Evolutionary conservation across 495 filamentous ascomycete species (phyloP).

Genomic region (Penicillium bialowiezense): DNA sequence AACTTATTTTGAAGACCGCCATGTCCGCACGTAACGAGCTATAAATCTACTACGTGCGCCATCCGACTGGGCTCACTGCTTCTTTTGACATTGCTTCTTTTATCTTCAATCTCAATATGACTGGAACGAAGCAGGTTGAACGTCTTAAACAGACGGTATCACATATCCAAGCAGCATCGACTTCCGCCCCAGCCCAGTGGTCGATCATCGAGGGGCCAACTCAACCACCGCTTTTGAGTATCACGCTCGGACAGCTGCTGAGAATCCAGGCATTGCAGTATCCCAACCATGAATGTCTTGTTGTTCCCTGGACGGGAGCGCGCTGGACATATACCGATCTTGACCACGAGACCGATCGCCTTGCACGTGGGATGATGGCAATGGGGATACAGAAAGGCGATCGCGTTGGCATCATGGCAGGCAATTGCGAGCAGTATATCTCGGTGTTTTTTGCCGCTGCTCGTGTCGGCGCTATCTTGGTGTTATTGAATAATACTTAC

Average conservation of each 20-base stretch:
- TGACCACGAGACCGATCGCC: constrained; percentile 54
- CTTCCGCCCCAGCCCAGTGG: constrained; percentile 20
- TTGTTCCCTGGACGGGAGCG: constrained; percentile 64
- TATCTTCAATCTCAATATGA: constrained; percentile 20
- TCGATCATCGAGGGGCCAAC: constrained; percentile 60
- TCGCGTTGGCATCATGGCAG: constrained; percentile 66
- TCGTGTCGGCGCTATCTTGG: constrained; percentile 61
- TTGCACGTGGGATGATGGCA: constrained; percentile 57
- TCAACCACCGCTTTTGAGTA: constrained; percentile 55
- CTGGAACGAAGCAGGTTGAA: constrained; percentile 25
- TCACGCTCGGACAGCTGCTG: constrained; percentile 61
- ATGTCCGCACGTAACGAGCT: too few species aligned
- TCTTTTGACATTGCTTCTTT: too few species aligned
- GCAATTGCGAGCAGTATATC: constrained; percentile 69
- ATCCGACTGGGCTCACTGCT: too few species aligned
- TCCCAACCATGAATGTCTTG: constrained; percentile 55
- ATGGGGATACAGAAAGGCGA: constrained; percentile 62
- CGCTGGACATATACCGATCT: constrained; percentile 66
- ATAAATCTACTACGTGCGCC: too few species aligned
- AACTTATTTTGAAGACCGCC: too few species aligned
- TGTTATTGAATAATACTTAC: constrained; percentile 72
- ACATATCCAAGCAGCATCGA: constrained; percentile 24
- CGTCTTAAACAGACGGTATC: constrained; percentile 39
- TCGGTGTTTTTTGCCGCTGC: constrained; percentile 66
- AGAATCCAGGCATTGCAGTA: constrained; percentile 59